Conservation (phyloP, 305 asterid genomes). For the Ajuga reptans region DNA sequence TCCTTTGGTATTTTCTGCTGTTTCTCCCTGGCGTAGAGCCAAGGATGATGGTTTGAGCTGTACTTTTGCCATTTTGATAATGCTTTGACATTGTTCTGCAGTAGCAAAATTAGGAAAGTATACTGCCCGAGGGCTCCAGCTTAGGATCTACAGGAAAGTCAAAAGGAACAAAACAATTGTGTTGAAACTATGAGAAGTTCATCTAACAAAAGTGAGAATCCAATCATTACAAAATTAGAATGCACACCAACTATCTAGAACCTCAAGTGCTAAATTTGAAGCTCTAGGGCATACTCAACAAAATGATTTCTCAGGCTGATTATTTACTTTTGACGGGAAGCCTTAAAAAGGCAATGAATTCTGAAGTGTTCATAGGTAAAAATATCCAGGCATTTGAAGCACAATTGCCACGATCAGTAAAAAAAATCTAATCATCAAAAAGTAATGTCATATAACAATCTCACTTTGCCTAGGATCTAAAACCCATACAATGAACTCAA, state of each 20-base stretch:
- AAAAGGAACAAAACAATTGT: conserved; percentile 11
- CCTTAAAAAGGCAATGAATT: neutral
- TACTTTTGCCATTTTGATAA: conserved; percentile 50
- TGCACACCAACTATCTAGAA: neutral
- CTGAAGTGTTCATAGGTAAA: neutral
- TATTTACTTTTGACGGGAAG: neutral
- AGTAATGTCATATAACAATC: neutral
- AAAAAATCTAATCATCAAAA: neutral
- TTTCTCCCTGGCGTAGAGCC: conserved; percentile 82
- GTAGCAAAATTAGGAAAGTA: conserved; percentile 89
- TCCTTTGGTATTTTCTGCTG: conserved; percentile 68
- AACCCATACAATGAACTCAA: conserved; percentile 16
- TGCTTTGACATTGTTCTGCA: conserved; percentile 63
- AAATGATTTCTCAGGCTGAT: neutral
- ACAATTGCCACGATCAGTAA: neutral
- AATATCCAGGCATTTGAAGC: neutral
- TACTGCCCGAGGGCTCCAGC: conserved; percentile 80
- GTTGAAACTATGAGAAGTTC: neutral
- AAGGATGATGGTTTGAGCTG: conserved; percentile 60
- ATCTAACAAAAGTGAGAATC: neutral
- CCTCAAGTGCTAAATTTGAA: neutral
- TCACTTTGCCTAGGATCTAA: neutral
- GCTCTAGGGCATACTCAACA: neutral
- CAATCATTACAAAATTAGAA: conserved; percentile 4
- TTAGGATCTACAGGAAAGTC: conserved; percentile 49